Base-by-base conservation (phyloP, 106 monocot species). In the Triglochin maritima region DNA sequence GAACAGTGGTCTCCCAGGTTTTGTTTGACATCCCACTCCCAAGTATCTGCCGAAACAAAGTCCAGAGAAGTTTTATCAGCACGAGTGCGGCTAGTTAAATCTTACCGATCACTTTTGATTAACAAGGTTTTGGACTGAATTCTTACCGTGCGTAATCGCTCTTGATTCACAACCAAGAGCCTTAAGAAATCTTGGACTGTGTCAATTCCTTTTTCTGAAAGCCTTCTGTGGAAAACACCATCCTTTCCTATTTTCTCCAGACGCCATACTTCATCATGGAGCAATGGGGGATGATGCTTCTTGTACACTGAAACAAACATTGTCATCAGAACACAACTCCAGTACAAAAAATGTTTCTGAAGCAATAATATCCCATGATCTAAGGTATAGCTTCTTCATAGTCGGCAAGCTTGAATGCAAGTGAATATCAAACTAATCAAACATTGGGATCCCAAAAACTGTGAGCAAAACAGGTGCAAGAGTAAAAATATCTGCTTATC, bases 171-270 rank as follows among this genome's bases (percentile, higher is more conserved):
- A 29, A 81, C 79, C 9, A 79, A 68, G 17, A 60, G 67, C 69
- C 61, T 82, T 44, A 89, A 71, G 54, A 95, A 87, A 29, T 95
- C 90, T 62, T 83, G 82, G 5, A 95, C 94, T 66, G 81, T 90
- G 17, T 61, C 62, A 49, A 95, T 83, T 46, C 77, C 76, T 29
- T 64, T 69, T 3, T 85, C 79, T 17, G 71, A 62, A 56, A 95
- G 90, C 71, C 77, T 90, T 69, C 62, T 87, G 73, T 90, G 90
- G 63, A 95, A 95, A 63, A 75, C 85, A 16, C 94, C 94, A 71
- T 95, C 90, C 80, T 90, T 95, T 12, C 87, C 90, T 3, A 95
- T 90, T 69, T 90, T 89, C 46, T 95, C 90, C 75, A 95, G 72
- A 17, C 94, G 82, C 94, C 94, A 95, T 4, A 95, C 83, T 51